Base-by-base conservation (phyloP, 306 rosid genomes). In the Phaseolus lunatus region DNA sequence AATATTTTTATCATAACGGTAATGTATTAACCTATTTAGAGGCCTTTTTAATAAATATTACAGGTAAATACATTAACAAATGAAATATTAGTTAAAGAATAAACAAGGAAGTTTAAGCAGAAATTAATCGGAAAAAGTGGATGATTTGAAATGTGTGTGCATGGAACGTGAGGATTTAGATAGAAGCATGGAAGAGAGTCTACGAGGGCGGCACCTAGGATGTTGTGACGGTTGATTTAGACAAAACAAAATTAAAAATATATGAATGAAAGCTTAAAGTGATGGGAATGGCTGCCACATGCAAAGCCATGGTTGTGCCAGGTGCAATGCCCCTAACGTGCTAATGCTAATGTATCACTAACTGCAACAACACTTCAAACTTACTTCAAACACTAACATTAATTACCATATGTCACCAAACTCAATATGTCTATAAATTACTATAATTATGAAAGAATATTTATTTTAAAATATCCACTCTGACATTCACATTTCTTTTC, bases 131-230 rank as follows among this genome's bases (percentile, higher is more conserved):
- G 49, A 68, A 76, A 68, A 18, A 2, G 3, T 39, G 44, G 12
- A 2, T 63, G 26, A 70, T 48, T 31, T 20, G 65, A 75, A 49
- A 72, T 41, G 23, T 22, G 58, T 37, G 85, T 50, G 56, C 7
- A 56, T 26, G 80, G 87, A 88, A 79, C 82, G 75, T 61, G 67
- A 61, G 18, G 67, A 16, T 14, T 59, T 13, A 27, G 66, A 79
- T 44, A 83, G 23, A 44, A 81, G 79, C 77, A 71, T 47, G 77
- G 84, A 73, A 76, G 76, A 79, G 67, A 12, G 73, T 68, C 44
- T 73, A 18, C 29, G 37, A 48, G 92, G 82, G 76, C 85, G 92
- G 97, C 86, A 86, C 91, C 92, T 91, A 45, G 94, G 73, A 58
- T 35, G 15, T 58, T 81, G 89, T 57, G 85, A 83, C 43, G 23